Percentiles rank a stretch among this genome's conserved stretches.
phyloP scores from a whole-genome alignment of 1,284 basidiomycete genomes.

The Moesziomyces parantarcticus region DNA sequence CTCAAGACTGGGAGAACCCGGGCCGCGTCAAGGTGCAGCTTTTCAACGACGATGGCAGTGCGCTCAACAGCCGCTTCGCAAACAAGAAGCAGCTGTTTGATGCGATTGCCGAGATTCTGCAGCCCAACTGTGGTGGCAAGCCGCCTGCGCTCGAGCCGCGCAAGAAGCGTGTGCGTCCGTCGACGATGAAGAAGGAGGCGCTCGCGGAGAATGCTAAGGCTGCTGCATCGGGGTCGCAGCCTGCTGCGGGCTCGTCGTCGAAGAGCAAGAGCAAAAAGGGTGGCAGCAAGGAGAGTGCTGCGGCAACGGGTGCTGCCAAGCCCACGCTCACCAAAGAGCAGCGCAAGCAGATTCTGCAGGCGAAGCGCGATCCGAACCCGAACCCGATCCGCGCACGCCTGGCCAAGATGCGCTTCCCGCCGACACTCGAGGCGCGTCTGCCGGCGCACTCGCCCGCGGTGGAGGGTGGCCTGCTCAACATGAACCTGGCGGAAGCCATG shows the following conservation, averaged over 20 bases:
- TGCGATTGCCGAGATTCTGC: conserved; percentile 51
- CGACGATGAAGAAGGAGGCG: conserved; percentile 40
- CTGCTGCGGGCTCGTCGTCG: conserved; percentile 14
- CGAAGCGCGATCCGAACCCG: conserved; percentile 43
- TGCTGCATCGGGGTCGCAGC: conserved; percentile 15
- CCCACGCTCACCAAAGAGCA: conserved; percentile 35
- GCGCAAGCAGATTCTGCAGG: conserved; percentile 26
- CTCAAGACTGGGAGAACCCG: conserved; percentile 91
- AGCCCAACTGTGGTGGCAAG: conserved; percentile 55
- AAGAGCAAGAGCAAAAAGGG: conserved; percentile 41
- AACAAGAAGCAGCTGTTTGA: conserved; percentile 77
- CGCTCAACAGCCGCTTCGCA: conserved; percentile 78
- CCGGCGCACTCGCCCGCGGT: conserved; percentile 63
- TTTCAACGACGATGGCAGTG: conserved; percentile 82
- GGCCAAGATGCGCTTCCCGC: conserved; percentile 40
- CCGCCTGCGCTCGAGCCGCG: conserved; percentile 53
- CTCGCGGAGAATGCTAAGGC: conserved; percentile 46
- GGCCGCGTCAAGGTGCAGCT: conserved; percentile 82
- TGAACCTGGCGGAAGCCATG: conserved; percentile 60
- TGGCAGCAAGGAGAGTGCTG: conserved; percentile 1
- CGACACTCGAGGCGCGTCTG: conserved; percentile 44
- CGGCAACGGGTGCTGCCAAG: conserved; percentile 22
- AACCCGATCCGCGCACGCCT: conserved; percentile 47
- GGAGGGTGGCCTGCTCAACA: conserved; percentile 60
- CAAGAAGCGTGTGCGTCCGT: conserved; percentile 38